A percentile compares a stretch with the other conserved stretches of the same genome.
Evolutionary conservation across 331 rosid species (phyloP).

Genomic region (Erythrophleum ivorense): DNA sequence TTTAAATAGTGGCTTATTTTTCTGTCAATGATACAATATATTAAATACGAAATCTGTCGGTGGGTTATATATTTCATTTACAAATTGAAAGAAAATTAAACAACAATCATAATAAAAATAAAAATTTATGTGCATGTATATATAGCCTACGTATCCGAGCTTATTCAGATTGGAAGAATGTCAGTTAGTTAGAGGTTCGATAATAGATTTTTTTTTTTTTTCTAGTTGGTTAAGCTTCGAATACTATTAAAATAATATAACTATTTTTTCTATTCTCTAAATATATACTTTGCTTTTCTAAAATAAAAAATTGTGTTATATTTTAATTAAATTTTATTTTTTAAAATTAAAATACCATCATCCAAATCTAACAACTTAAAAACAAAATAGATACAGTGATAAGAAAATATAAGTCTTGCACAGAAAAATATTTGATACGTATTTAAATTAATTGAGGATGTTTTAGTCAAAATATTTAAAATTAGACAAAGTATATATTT

Average conservation of each 20-base stretch:
- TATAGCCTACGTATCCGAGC: not conserved
- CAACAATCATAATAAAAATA: not conserved
- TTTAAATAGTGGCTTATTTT: not conserved
- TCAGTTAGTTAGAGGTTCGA: not conserved
- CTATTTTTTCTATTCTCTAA: too few relatives aligned
- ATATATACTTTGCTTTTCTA: too few relatives aligned
- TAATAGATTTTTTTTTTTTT: not conserved
- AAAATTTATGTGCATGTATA: not conserved
- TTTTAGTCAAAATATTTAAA: too few relatives aligned
- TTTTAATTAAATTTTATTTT: too few relatives aligned
- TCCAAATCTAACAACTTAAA: too few relatives aligned
- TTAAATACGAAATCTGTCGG: not conserved
- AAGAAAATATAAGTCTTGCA: too few relatives aligned
- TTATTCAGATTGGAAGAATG: not conserved
- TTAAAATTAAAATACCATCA: too few relatives aligned
- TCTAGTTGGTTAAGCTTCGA: not conserved
- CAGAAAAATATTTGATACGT: too few relatives aligned
- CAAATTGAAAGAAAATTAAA: not conserved
- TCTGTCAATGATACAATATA: not conserved
- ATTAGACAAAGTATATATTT: too few relatives aligned
- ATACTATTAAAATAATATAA: not conserved
- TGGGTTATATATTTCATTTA: not conserved
- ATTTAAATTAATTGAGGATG: too few relatives aligned
- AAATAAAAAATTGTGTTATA: too few relatives aligned
- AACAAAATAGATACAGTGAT: too few relatives aligned